Evolutionary conservation across 352 stramenopile species (phyloP).

Genomic region (Thraustotheca clavata): DNA sequence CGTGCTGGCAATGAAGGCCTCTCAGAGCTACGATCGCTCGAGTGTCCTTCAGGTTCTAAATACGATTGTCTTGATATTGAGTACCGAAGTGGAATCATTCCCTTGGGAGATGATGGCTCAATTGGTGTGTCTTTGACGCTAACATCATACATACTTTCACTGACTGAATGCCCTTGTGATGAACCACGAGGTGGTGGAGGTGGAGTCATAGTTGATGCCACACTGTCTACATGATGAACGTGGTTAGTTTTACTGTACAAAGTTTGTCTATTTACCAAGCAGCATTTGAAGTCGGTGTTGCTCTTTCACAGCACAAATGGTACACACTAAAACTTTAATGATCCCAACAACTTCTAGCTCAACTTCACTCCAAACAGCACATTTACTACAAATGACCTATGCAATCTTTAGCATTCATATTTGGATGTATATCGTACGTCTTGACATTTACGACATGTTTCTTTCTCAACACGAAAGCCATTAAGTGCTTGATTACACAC

Average conservation of each 20-base stretch:
- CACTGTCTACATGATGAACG: neutral
- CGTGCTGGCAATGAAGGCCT: neutral
- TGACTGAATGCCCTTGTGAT: neutral
- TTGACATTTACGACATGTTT: constrained; percentile 3
- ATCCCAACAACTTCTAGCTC: constrained; percentile 16
- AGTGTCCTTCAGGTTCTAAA: neutral
- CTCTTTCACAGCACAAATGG: neutral
- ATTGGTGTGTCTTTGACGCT: no score
- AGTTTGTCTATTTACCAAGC: neutral
- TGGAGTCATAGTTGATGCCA: neutral
- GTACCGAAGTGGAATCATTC: neutral
- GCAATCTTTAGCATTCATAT: neutral
- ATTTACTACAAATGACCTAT: constrained; percentile 1
- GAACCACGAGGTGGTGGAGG: neutral
- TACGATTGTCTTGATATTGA: neutral
- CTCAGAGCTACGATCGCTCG: neutral
- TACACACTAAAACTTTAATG: constrained; percentile 21
- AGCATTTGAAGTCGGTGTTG: neutral
- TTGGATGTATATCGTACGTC: neutral
- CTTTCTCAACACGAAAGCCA: constrained; percentile 4
- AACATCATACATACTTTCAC: neutral
- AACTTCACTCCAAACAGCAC: constrained; percentile 10
- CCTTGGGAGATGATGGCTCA: no score
- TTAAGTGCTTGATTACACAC: constrained; percentile 14
- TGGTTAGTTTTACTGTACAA: neutral